These are phyloP conservation scores for Gardenia jasminoides DNA, from an alignment of 257 asterid species.

Conservation along the genomic window DNA sequence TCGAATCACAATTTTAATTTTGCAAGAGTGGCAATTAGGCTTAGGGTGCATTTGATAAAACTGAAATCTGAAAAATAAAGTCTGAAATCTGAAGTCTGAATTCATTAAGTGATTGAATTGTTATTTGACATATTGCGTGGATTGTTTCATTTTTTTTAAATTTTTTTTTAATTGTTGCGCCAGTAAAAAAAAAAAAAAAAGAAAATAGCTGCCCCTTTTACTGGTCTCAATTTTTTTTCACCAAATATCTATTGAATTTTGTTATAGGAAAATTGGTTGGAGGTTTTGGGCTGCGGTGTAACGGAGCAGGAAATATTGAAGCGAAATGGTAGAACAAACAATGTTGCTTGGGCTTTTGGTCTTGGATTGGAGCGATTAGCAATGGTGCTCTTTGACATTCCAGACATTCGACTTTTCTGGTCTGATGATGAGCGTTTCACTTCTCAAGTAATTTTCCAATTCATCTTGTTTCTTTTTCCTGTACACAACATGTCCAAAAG, in stretches of 20 bases:
- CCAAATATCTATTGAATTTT: constrained; percentile 4
- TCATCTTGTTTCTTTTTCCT: constrained; percentile 2
- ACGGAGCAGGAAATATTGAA: constrained; percentile 94
- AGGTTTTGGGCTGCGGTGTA: constrained; percentile 98
- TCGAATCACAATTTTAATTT: background rate
- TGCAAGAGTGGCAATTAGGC: background rate
- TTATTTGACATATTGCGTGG: background rate
- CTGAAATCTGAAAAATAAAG: too few species aligned
- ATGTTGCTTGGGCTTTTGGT: constrained; percentile 99
- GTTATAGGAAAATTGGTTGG: constrained; percentile 90
- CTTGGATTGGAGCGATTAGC: constrained; percentile 96
- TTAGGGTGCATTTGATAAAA: too few species aligned
- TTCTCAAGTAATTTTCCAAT: constrained; percentile 65
- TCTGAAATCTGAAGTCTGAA: too few species aligned
- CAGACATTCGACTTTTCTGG: constrained; percentile 98
- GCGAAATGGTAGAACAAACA: constrained; percentile 60
- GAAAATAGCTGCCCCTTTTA: background rate
- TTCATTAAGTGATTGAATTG: too few species aligned
- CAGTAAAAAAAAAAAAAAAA: background rate
- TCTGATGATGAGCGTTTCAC: constrained; percentile 84
- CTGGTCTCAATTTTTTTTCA: background rate
- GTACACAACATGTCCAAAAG: background rate
- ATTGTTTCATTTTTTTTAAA: background rate
- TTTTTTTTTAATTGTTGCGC: background rate
- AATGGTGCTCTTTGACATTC: constrained; percentile 92